Conservation (phyloP, 495 filamentous ascomycete species). For the Halenospora varia region DNA sequence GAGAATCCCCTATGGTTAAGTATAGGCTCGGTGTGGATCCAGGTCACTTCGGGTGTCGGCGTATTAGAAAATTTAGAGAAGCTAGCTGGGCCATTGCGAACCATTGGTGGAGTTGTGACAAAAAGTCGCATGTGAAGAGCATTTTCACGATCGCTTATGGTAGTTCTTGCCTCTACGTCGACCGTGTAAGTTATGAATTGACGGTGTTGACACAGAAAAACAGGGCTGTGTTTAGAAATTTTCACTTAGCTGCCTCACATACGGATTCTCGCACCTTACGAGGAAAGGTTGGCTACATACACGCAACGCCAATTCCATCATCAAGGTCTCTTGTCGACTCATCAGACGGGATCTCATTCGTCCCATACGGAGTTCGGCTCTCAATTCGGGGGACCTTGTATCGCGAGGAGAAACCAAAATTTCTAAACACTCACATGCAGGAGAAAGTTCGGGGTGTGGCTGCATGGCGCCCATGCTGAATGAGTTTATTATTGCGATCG, state of each 20-base stretch:
- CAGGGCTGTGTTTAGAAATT: slow-evolving; percentile 14
- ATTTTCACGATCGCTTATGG: slow-evolving; percentile 16
- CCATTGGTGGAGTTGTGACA: not conserved
- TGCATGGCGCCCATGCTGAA: not conserved
- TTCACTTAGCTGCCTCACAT: not conserved
- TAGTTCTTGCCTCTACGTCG: slow-evolving; percentile 13
- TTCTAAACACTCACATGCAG: not conserved
- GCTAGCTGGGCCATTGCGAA: not conserved
- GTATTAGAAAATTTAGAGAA: not conserved
- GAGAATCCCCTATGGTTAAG: not conserved
- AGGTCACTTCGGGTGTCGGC: not conserved
- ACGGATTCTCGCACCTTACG: not conserved
- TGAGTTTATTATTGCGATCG: not conserved
- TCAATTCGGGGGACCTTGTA: not conserved
- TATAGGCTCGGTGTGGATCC: not conserved
- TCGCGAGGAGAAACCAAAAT: not conserved
- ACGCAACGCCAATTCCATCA: not conserved
- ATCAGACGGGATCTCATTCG: no score
- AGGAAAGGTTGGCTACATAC: not conserved
- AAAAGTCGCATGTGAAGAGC: not conserved
- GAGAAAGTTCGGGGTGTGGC: not conserved
- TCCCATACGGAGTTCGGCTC: not conserved
- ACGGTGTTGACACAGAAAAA: slow-evolving; percentile 21
- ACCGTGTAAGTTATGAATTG: slow-evolving; percentile 19
- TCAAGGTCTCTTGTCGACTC: not conserved